Evolutionary conservation across 345 rosid genomes (phyloP).

Genomic region (Lumnitzera racemosa): DNA sequence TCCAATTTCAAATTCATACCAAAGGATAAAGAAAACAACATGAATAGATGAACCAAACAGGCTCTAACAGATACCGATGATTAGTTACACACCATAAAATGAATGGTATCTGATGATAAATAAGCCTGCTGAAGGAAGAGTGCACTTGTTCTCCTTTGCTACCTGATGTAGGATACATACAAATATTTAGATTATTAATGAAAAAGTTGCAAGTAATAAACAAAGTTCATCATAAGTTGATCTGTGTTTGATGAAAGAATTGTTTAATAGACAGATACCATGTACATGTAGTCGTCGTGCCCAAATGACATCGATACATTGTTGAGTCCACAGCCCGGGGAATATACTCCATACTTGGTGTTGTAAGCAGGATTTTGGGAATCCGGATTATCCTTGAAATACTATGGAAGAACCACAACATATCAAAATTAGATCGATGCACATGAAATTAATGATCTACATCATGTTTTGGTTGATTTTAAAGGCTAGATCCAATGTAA

Average conservation of each 20-base stretch:
- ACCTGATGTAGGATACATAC: constrained; percentile 16
- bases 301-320: constrained; percentile 60
- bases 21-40: no score
- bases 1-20: no score
- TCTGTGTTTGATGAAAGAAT: background rate
- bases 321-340: constrained; percentile 45
- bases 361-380: constrained; percentile 36
- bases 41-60: no score
- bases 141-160: constrained; percentile 44
- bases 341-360: constrained; percentile 43
- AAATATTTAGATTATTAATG: background rate
- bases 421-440: background rate
- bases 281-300: constrained; percentile 67
- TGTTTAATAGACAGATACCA: constrained; percentile 16
- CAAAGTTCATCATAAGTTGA: background rate
- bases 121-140: constrained; percentile 49
- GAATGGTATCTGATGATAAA: constrained; percentile 65
- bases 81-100: constrained; percentile 34
- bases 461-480: no score
- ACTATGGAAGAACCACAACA: constrained; percentile 16
- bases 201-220: background rate
- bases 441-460: no score
- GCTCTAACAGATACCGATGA: background rate
- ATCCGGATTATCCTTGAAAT: constrained; percentile 55
- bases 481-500: background rate